Conservation (phyloP, 371 early-diverging fungal genomes). For the Mucor indicus region DNA sequence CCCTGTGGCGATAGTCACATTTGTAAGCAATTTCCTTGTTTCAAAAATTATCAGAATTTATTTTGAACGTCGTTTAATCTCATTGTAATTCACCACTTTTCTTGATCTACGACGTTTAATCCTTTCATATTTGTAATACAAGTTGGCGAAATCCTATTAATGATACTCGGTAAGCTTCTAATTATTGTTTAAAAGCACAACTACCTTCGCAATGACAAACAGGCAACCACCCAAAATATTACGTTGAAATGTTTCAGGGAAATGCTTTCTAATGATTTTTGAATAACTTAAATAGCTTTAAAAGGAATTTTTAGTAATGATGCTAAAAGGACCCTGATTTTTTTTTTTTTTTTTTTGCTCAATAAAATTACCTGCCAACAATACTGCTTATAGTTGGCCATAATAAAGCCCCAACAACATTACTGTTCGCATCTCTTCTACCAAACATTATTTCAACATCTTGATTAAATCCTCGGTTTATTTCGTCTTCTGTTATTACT, state of each 20-base stretch:
- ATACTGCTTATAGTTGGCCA: constrained; percentile 32
- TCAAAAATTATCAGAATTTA: too few relatives aligned
- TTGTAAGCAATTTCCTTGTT: too few relatives aligned
- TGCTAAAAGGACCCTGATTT: background rate
- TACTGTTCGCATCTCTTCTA: constrained; percentile 33
- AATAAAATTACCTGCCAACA: constrained; percentile 20
- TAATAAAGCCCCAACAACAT: constrained; percentile 43
- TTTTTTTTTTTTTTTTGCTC: background rate
- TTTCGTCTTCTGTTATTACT: constrained; percentile 10
- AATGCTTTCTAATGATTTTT: constrained; percentile 28
- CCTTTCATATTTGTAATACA: constrained; percentile 23
- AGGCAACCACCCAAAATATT: constrained; percentile 52
- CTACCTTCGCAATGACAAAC: constrained; percentile 47
- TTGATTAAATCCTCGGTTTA: constrained; percentile 3
- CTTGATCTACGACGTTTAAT: constrained; percentile 11
- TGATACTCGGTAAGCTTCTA: too few relatives aligned
- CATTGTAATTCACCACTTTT: constrained; percentile 8
- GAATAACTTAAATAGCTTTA: constrained; percentile 43
- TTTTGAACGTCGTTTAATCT: constrained; percentile 7
- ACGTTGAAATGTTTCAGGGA: constrained; percentile 52
- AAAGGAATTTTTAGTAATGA: constrained; percentile 5
- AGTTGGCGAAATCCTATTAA: constrained; percentile 22
- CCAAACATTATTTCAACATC: constrained; percentile 19
- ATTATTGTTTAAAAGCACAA: too few relatives aligned
- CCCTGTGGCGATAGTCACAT: too few relatives aligned